A percentile compares a stretch with the other conserved stretches of the same genome.
phyloP scores from a whole-genome alignment of 805 yeast genomes.

The Metschnikowia noctiluminum region DNA sequence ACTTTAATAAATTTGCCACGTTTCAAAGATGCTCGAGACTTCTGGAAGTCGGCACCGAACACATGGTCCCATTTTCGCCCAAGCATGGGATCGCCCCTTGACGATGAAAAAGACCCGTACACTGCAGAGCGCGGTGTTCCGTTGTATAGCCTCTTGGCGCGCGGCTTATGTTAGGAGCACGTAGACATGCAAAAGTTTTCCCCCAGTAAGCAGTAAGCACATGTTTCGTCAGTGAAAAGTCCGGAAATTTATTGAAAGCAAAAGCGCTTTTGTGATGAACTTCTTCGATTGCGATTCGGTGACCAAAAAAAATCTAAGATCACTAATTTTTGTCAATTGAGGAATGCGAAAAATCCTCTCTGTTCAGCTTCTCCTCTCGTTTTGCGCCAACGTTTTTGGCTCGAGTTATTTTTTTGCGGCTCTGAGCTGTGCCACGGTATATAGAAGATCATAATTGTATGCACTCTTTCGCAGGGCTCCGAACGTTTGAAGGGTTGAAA shows the following conservation, averaged over 20 bases:
- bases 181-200: neutral
- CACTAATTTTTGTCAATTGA: too few relatives aligned
- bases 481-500: neutral
- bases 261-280: too few relatives aligned
- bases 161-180: neutral
- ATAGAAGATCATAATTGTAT: neutral
- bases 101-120: neutral
- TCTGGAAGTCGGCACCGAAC: too few relatives aligned
- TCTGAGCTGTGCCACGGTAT: neutral
- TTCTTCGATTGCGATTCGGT: too few relatives aligned
- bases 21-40: neutral
- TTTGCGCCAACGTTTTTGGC: neutral
- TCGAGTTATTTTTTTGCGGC: neutral
- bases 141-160: slow-evolving; percentile 1
- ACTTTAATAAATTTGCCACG: neutral
- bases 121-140: neutral
- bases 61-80: neutral
- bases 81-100: neutral
- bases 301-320: too few relatives aligned
- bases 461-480: neutral
- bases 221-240: too few relatives aligned
- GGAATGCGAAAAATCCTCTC: too few relatives aligned
- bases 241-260: too few relatives aligned
- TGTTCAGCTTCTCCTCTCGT: neutral
- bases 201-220: too few relatives aligned